Conservation (phyloP, 345 rosid genomes). For the Eucalyptus sp. region DNA sequence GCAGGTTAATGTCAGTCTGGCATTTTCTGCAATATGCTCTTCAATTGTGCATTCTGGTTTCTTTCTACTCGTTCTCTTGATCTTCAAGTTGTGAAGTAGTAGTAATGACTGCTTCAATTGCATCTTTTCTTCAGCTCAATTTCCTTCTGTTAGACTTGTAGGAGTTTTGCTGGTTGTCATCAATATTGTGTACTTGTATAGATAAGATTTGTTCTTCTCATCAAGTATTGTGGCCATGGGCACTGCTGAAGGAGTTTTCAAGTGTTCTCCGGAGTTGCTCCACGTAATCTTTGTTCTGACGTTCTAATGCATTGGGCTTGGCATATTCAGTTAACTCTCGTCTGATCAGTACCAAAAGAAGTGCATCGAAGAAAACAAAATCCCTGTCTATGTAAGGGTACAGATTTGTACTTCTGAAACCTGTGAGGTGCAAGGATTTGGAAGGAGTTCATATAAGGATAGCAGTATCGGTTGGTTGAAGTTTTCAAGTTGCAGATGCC, state of each 20-base stretch:
- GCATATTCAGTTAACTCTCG: conserved; percentile 3
- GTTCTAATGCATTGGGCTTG: conserved; percentile 4
- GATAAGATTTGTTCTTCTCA: background rate
- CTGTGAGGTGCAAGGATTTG: background rate
- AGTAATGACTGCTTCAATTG: background rate
- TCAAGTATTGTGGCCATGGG: conserved; percentile 17
- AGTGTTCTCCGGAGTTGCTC: conserved; percentile 24
- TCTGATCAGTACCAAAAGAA: conserved; percentile 14
- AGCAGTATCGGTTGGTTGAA: conserved; percentile 1
- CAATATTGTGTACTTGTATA: background rate
- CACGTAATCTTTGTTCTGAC: conserved; percentile 14
- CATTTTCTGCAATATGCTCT: background rate
- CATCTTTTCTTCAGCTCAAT: background rate
- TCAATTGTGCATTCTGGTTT: background rate
- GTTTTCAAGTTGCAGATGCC: conserved; percentile 27
- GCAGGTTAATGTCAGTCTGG: background rate
- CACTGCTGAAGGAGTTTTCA: conserved; percentile 40
- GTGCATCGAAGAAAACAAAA: background rate
- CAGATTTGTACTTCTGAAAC: background rate
- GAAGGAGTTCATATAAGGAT: background rate
- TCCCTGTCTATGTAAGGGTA: conserved; percentile 7
- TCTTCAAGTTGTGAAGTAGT: background rate
- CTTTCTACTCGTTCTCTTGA: background rate
- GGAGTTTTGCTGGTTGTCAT: background rate
- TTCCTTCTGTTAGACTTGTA: background rate